A percentile compares a stretch with the other conserved stretches of the same genome.
These are phyloP conservation scores for Aspergillus taichungensis DNA, from an alignment of 495 filamentous ascomycete genomes.

Conservation along the genomic window DNA sequence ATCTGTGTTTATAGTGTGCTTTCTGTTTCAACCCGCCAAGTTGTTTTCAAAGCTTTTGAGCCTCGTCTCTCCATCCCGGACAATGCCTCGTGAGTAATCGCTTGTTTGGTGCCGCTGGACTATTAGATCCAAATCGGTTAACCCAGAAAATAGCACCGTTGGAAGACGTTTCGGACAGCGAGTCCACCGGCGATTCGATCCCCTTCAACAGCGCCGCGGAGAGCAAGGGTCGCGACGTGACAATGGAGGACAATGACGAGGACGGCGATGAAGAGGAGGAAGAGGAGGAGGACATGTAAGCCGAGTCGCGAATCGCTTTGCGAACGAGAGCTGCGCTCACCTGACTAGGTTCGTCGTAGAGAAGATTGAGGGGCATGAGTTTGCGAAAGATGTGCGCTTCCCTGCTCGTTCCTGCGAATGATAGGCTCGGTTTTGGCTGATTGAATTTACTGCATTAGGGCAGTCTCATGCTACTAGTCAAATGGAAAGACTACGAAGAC, in stretches of 20 bases:
- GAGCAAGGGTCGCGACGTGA: conserved; percentile 15
- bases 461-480: conserved; percentile 41
- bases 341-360: conserved; percentile 51
- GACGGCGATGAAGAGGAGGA: conserved; percentile 28
- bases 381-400: conserved; percentile 25
- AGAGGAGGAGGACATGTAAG: conserved; percentile 36
- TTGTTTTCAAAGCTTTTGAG: conserved; percentile 26
- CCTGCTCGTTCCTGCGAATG: background rate
- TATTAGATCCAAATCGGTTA: conserved; percentile 3
- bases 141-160: conserved; percentile 25
- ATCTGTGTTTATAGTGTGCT: too few relatives aligned
- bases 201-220: conserved; percentile 28
- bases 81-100: conserved; percentile 33
- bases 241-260: conserved; percentile 23
- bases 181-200: conserved; percentile 34
- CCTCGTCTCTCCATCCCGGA: conserved; percentile 14
- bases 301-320: background rate
- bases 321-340: conserved; percentile 20
- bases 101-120: conserved; percentile 9
- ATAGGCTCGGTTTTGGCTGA: conserved; percentile 4
- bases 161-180: conserved; percentile 37
- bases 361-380: conserved; percentile 43
- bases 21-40: conserved; percentile 16
- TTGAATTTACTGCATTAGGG: conserved; percentile 20
- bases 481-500: conserved; percentile 56